Evolutionary conservation across 805 yeast genomes (phyloP).

Genomic region (Saccharomycopsis fermentans): DNA sequence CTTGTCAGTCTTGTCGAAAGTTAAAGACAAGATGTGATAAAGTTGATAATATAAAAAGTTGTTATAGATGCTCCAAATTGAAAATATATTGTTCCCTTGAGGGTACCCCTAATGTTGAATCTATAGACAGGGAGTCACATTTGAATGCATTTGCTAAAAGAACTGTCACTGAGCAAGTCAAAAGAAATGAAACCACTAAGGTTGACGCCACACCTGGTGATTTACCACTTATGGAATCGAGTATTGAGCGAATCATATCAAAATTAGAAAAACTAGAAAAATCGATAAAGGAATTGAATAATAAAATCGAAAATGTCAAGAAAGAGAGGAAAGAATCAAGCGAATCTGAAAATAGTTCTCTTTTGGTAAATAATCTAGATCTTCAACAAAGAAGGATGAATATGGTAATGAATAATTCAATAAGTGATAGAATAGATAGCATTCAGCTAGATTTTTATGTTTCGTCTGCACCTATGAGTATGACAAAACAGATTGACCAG

Average conservation of each 20-base stretch:
- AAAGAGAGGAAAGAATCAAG: not conserved
- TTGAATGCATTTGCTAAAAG: not conserved
- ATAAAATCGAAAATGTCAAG: not conserved
- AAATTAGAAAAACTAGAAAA: slow-evolving; percentile 5
- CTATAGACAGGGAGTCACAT: slow-evolving; percentile 10
- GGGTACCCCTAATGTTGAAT: slow-evolving; percentile 21
- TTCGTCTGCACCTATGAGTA: slow-evolving; percentile 26
- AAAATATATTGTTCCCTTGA: slow-evolving; percentile 39
- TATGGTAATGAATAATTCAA: slow-evolving; percentile 2
- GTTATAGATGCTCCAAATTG: slow-evolving; percentile 43
- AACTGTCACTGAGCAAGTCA: slow-evolving; percentile 7
- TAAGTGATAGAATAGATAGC: slow-evolving; percentile 9
- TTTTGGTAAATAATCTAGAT: not conserved
- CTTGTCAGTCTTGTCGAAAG: slow-evolving; percentile 43
- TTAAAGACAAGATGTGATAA: slow-evolving; percentile 50
- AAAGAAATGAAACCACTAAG: not conserved
- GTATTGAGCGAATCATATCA: not conserved
- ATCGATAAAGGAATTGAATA: not conserved
- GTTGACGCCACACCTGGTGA: not conserved
- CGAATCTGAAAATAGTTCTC: not conserved
- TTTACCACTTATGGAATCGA: not conserved
- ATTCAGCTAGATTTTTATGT: slow-evolving; percentile 15
- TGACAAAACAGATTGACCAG: slow-evolving; percentile 30
- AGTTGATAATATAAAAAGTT: slow-evolving; percentile 27
- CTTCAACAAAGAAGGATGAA: not conserved